phyloP scores from a whole-genome alignment of 2,329 filamentous ascomycete species.

The Lachnellula suecica region DNA sequence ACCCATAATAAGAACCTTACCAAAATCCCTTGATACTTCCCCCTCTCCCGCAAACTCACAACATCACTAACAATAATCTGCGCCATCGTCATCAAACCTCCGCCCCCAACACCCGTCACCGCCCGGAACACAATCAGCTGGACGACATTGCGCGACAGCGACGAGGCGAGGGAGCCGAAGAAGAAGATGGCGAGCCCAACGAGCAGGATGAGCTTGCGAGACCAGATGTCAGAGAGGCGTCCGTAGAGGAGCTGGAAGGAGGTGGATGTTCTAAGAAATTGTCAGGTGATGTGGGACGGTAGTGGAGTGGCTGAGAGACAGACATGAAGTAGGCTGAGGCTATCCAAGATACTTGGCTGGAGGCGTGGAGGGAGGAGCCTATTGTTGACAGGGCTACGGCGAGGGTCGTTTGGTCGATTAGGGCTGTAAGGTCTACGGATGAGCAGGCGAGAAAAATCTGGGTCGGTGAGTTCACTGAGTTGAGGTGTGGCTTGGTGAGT shows the following conservation, averaged over 20 bases:
- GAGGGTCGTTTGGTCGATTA: conserved; percentile 59
- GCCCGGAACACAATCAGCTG: conserved; percentile 49
- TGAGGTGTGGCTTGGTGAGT: not conserved
- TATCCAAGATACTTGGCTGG: conserved; percentile 53
- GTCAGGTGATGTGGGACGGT: too few species aligned
- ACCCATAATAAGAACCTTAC: too few species aligned
- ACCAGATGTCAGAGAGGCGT: conserved; percentile 47
- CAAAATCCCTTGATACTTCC: conserved; percentile 38
- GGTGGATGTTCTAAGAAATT: too few species aligned
- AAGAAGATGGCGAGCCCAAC: conserved; percentile 42
- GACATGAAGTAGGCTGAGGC: conserved; percentile 57
- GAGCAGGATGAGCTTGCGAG: conserved; percentile 36
- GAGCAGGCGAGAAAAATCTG: conserved; percentile 58
- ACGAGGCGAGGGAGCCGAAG: conserved; percentile 43
- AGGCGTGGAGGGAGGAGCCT: conserved; percentile 48
- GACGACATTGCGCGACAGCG: conserved; percentile 38
- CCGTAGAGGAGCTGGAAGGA: conserved; percentile 48
- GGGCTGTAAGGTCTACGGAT: conserved; percentile 52
- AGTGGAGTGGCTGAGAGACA: too few species aligned
- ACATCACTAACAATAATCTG: conserved; percentile 51
- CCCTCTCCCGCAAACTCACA: conserved; percentile 45
- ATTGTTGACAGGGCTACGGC: conserved; percentile 55
- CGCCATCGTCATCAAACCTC: conserved; percentile 43
- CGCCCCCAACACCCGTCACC: conserved; percentile 51
- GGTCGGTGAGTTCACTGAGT: too few species aligned